phyloP scores from a whole-genome alignment of 2,329 filamentous ascomycete species.

The Calonectria crousiana region DNA sequence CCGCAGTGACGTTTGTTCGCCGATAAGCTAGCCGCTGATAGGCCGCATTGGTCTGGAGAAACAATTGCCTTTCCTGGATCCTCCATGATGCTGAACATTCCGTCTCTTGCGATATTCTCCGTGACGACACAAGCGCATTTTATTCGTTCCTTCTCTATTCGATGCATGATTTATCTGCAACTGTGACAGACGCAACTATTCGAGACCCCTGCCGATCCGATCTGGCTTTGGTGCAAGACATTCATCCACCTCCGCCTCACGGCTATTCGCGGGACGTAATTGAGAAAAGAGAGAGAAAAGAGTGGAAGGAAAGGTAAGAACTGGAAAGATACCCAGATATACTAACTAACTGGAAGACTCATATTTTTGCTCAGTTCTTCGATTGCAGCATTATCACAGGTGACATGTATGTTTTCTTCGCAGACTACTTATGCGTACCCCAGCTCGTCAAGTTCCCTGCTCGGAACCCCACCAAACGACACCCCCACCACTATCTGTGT shows the following conservation, averaged over 20 bases:
- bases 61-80: neutral
- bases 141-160: neutral
- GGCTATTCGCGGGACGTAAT: neutral
- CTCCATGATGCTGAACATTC: neutral
- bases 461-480: neutral
- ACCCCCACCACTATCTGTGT: neutral
- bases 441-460: neutral
- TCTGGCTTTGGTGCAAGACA: neutral
- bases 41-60: neutral
- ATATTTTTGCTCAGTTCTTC: neutral
- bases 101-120: neutral
- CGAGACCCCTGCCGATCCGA: neutral
- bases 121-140: neutral
- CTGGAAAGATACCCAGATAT: neutral
- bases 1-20: constrained; percentile 17
- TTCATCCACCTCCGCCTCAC: neutral
- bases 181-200: neutral
- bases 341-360: neutral
- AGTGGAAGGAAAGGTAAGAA: neutral
- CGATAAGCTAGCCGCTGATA: neutral
- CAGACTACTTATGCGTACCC: neutral
- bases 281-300: neutral
- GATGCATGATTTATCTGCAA: neutral
- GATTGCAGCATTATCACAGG: neutral
- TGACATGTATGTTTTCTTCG: neutral